A percentile compares a stretch with the other conserved stretches of the same genome.
phyloP scores from a whole-genome alignment of 1,139 yeast species.

The Candida sanyaensis region DNA sequence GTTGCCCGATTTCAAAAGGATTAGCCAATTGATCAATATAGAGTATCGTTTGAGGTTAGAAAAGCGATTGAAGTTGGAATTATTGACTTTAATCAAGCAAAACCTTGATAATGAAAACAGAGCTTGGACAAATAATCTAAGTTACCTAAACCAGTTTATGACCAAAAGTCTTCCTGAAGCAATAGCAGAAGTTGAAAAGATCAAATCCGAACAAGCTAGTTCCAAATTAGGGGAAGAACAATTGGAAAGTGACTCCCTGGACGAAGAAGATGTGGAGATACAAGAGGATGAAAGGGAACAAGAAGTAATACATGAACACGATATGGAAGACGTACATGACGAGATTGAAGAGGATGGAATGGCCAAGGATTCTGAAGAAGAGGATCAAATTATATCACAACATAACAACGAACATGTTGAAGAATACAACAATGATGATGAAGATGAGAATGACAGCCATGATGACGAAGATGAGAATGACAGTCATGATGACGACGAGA shows the following conservation, averaged over 20 bases:
- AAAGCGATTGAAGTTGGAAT: constrained; percentile 37
- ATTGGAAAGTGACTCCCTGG: constrained; percentile 15
- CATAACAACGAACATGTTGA: constrained; percentile 9
- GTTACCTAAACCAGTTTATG: constrained; percentile 39
- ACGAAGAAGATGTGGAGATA: constrained; percentile 13
- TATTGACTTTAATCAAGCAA: constrained; percentile 32
- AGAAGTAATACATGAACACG: constrained; percentile 9
- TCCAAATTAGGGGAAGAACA: constrained; percentile 19
- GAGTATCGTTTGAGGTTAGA: constrained; percentile 38
- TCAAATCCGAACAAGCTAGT: constrained; percentile 20
- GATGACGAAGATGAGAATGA: constrained; percentile 4
- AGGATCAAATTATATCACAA: constrained; percentile 11
- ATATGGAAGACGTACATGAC: constrained; percentile 14
- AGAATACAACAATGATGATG: constrained; percentile 8
- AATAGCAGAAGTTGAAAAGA: constrained; percentile 30
- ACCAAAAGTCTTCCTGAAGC: constrained; percentile 31
- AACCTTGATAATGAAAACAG: constrained; percentile 34
- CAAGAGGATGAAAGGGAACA: constrained; percentile 11
- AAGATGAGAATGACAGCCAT: neutral
- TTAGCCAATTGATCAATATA: constrained; percentile 32
- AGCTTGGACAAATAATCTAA: constrained; percentile 45
- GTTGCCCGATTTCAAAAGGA: constrained; percentile 30
- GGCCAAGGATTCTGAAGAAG: constrained; percentile 15
- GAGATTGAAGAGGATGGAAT: constrained; percentile 15
- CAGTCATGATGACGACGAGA: constrained; percentile 13